Conservation (phyloP, 2,329 filamentous ascomycete genomes). For the Hypoxylon sp. region DNA sequence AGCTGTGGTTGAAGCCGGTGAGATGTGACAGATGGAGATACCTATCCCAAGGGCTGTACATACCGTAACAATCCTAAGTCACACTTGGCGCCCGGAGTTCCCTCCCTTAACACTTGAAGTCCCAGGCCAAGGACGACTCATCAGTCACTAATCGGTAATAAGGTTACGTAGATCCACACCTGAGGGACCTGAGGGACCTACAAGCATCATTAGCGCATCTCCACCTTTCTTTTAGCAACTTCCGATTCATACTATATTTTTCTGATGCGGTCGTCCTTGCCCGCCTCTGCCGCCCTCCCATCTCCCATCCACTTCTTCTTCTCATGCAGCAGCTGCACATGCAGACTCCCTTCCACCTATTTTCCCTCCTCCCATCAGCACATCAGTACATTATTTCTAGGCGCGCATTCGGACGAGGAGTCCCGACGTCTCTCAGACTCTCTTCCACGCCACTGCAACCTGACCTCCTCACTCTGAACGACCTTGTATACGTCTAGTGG, state of each 20-base stretch:
- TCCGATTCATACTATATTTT: constrained; percentile 44
- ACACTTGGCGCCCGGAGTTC: constrained; percentile 1
- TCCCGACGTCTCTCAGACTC: neutral
- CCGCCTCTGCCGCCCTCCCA: constrained; percentile 17
- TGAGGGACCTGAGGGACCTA: constrained; percentile 4
- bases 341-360: constrained; percentile 24
- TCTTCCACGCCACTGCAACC: constrained; percentile 19
- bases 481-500: constrained; percentile 31
- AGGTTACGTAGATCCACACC: constrained; percentile 33
- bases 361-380: constrained; percentile 5
- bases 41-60: no score
- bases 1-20: constrained; percentile 25
- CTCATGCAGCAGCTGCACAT: constrained; percentile 31
- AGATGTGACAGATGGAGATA: constrained; percentile 25
- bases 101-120: neutral
- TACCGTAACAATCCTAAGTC: constrained; percentile 2
- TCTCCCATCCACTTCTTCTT: constrained; percentile 18
- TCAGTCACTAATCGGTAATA: constrained; percentile 15
- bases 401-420: constrained; percentile 21
- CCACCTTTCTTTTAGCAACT: constrained; percentile 25
- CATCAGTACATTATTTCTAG: constrained; percentile 24
- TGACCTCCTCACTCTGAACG: constrained; percentile 21
- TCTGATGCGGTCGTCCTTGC: constrained; percentile 39
- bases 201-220: constrained; percentile 15
- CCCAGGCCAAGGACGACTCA: constrained; percentile 12